Evolutionary conservation across 2,329 filamentous ascomycete genomes (phyloP), one percentile per base, ranked within the genome.

Genomic region (Ophiostoma piceae): DNA sequence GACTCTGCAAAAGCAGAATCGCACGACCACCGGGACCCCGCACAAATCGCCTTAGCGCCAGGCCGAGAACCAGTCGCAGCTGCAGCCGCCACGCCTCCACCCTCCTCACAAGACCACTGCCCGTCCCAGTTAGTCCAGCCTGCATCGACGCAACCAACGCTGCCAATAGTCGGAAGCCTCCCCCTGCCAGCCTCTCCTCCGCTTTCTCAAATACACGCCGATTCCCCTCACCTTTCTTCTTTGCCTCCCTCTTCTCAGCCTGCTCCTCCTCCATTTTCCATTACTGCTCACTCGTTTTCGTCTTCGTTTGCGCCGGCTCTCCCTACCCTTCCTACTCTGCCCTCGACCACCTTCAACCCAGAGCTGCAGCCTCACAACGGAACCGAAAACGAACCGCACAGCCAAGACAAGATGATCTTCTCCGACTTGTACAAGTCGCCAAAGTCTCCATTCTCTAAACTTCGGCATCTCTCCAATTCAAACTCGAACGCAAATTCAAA

Each of bases 381-480:
- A 14, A 43, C 9, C 37, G 32, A 66, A 8, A 8, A 29, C 16
- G 35, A 6, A 35, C 60, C 29, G 7, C 22, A 41, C 37, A 41
- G 11, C 39, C 65, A 29, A 9, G 35, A 74, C 77, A 80, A 75
- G 70, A 87, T 87, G 85, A 81, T 86, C 73, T 87, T 87, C 77
- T 85, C 84, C 71, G 85, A 86, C 75, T 80, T 87, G 67, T 87
- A 87, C 77, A 87, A 83, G 77, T 83, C 82, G 67, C 82, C 84
- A 57, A 84, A 82, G 75, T 83, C 83, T 57, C 83, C 84, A 11
- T 78, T 87, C 69, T 80, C 82, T 71, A 85, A 84, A 75, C 77
- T 86, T 70, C 83, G 84, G 51, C 80, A 80, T 39, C 80, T 66
- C 68, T 71, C 70, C 73, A 75, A 67, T 72, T 35, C 35, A 35